Percentiles rank a stretch among this genome's conserved stretches.
phyloP scores from a whole-genome alignment of 2,329 filamentous ascomycete genomes.

The Nigrospora oryzae region DNA sequence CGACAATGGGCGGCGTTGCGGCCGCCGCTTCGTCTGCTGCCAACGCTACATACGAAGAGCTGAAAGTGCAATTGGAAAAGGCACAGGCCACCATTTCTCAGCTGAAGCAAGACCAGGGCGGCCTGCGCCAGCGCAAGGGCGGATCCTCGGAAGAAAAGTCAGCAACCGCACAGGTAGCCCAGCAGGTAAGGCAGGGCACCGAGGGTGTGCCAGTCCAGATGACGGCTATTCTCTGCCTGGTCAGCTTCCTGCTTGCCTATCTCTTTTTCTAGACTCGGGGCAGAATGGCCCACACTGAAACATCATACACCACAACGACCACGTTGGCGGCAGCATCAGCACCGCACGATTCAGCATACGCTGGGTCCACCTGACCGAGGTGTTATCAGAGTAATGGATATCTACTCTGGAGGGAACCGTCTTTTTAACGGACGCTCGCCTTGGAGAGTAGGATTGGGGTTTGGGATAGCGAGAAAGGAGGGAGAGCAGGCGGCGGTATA shows the following conservation, averaged over 20 bases:
- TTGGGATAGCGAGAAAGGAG: too few species aligned
- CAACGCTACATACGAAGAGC: constrained; percentile 42
- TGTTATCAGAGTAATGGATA: too few species aligned
- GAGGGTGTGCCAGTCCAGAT: constrained; percentile 84
- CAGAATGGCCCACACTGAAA: too few species aligned
- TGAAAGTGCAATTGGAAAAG: constrained; percentile 65
- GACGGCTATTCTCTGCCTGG: constrained; percentile 72
- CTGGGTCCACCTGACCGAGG: too few species aligned
- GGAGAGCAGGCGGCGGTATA: too few species aligned
- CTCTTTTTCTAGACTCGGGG: constrained; percentile 69
- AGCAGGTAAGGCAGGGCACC: constrained; percentile 46
- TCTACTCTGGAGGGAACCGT: too few species aligned
- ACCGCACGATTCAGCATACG: too few species aligned
- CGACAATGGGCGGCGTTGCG: constrained; percentile 23
- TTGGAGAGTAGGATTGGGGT: too few species aligned
- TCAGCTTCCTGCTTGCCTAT: constrained; percentile 91
- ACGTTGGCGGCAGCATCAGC: too few species aligned
- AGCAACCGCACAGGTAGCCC: constrained; percentile 37
- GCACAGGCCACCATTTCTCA: constrained; percentile 66
- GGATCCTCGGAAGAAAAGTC: constrained; percentile 45
- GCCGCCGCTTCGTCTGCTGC: constrained; percentile 37
- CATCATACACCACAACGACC: too few species aligned
- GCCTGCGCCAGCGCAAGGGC: constrained; percentile 71
- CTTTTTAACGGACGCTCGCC: too few species aligned
- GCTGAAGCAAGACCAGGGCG: constrained; percentile 58